Evolutionary conservation across 2,329 filamentous ascomycete species (phyloP).

Genomic region (Pseudophaeomoniella oleicola): DNA sequence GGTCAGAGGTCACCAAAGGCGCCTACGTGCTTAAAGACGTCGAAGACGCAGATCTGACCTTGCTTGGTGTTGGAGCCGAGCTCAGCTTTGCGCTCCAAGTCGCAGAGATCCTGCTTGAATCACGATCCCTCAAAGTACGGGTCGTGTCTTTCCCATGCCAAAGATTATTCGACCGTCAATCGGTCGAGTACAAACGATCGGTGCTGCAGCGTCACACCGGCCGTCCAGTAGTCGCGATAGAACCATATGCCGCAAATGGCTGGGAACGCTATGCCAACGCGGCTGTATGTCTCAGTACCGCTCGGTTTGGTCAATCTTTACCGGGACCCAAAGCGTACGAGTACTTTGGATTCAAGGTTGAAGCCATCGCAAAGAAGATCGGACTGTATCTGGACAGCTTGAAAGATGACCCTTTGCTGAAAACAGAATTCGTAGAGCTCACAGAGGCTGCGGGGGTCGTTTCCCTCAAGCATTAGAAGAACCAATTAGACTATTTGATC

Average conservation of each 20-base stretch:
- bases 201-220: slow-evolving; percentile 21
- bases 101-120: slow-evolving; percentile 22
- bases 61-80: slow-evolving; percentile 35
- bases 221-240: slow-evolving; percentile 28
- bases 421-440: slow-evolving; percentile 7
- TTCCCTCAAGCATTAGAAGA: too few species aligned
- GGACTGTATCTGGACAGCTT: slow-evolving; percentile 4
- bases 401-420: slow-evolving; percentile 2
- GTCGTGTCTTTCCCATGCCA: slow-evolving; percentile 34
- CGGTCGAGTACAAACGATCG: slow-evolving; percentile 24
- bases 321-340: slow-evolving; percentile 12
- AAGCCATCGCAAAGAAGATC: slow-evolving; percentile 5
- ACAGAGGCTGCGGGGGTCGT: too few species aligned
- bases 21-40: slow-evolving; percentile 22
- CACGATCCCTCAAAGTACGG: slow-evolving; percentile 20
- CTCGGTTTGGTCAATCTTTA: slow-evolving; percentile 26
- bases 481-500: too few species aligned
- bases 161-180: slow-evolving; percentile 31
- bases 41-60: slow-evolving; percentile 22
- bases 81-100: slow-evolving; percentile 29
- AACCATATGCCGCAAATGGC: slow-evolving; percentile 30
- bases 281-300: slow-evolving; percentile 26
- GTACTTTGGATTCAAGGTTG: slow-evolving; percentile 12
- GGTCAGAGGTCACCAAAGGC: slow-evolving; percentile 21
- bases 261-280: slow-evolving; percentile 38